Percentiles rank a stretch among this genome's conserved stretches.
Evolutionary conservation across 2,329 filamentous ascomycete genomes (phyloP).

Genomic region (Pochonia chlamydosporia): DNA sequence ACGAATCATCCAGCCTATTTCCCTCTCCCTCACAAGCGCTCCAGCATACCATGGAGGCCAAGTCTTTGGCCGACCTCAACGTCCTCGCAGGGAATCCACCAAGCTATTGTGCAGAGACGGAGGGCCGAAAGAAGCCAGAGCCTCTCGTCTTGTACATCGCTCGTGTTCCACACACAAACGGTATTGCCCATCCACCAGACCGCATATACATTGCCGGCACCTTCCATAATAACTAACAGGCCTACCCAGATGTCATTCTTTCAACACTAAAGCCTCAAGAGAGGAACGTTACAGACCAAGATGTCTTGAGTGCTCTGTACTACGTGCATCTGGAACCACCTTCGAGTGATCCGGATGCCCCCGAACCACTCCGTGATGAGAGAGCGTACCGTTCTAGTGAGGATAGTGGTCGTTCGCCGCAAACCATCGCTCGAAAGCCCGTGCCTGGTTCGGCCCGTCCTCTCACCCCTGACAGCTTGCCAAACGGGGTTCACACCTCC

Average conservation of each 20-base stretch:
- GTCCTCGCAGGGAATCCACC: conserved; percentile 81
- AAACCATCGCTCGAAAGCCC: conserved; percentile 49
- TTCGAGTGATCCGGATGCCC: conserved; percentile 43
- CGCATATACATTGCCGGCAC: conserved; percentile 11
- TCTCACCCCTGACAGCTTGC: conserved; percentile 18
- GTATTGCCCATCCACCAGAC: conserved; percentile 34
- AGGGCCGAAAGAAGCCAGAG: conserved; percentile 55
- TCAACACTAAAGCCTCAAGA: conserved; percentile 83
- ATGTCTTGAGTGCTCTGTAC: conserved; percentile 83
- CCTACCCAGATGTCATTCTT: conserved; percentile 73
- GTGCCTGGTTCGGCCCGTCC: conserved; percentile 31
- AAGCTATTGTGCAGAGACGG: conserved; percentile 73
- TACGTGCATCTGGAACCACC: conserved; percentile 68
- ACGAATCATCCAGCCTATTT: too few relatives aligned
- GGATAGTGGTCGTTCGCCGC: conserved; percentile 31
- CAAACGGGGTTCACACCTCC: conserved; percentile 6
- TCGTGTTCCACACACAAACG: conserved; percentile 83
- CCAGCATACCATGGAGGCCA: conserved; percentile 58
- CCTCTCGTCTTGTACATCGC: conserved; percentile 86
- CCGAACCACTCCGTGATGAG: conserved; percentile 21
- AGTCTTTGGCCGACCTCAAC: conserved; percentile 75
- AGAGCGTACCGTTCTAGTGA: conserved; percentile 35
- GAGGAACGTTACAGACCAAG: conserved; percentile 83
- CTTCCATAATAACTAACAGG: not conserved
- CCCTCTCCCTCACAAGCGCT: too few relatives aligned